Conservation (phyloP, 2,329 filamentous ascomycete genomes). For the Paradendryphiella salina region DNA sequence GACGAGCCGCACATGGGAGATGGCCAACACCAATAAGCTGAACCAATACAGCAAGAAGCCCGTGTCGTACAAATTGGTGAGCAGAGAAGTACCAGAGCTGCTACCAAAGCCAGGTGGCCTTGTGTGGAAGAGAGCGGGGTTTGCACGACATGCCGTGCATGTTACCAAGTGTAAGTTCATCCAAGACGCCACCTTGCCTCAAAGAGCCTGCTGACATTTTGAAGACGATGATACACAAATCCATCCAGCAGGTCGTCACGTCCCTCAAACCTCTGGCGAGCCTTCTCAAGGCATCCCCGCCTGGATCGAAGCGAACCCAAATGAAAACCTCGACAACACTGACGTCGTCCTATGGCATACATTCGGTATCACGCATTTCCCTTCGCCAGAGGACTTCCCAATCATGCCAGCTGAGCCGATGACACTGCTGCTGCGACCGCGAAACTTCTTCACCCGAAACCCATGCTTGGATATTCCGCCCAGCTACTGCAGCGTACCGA, state of each 20-base stretch:
- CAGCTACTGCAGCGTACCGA: constrained; percentile 72
- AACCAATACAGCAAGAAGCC: constrained; percentile 87
- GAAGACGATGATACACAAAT: constrained; percentile 78
- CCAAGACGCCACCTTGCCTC: too few relatives aligned
- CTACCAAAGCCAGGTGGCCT: constrained; percentile 79
- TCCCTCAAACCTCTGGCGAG: constrained; percentile 83
- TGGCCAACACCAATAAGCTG: constrained; percentile 79
- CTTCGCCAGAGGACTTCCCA: constrained; percentile 86
- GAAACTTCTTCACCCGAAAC: constrained; percentile 82
- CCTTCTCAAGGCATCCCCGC: constrained; percentile 71
- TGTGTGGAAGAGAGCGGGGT: constrained; percentile 88
- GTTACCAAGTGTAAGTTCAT: constrained; percentile 77
- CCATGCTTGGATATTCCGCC: constrained; percentile 81
- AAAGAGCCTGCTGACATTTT: constrained; percentile 9
- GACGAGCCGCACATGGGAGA: constrained; percentile 86
- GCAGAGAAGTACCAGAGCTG: constrained; percentile 76
- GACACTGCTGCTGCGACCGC: constrained; percentile 74
- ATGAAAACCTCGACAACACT: constrained; percentile 72
- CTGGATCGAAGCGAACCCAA: constrained; percentile 73
- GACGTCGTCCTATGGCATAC: constrained; percentile 94
- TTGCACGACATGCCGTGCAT: constrained; percentile 82
- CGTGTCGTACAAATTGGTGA: constrained; percentile 85
- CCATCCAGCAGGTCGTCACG: constrained; percentile 83
- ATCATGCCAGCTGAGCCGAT: constrained; percentile 85
- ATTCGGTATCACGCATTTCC: constrained; percentile 89